Evolutionary conservation across 805 yeast genomes (phyloP).

Genomic region (Cephaloascus fragrans): DNA sequence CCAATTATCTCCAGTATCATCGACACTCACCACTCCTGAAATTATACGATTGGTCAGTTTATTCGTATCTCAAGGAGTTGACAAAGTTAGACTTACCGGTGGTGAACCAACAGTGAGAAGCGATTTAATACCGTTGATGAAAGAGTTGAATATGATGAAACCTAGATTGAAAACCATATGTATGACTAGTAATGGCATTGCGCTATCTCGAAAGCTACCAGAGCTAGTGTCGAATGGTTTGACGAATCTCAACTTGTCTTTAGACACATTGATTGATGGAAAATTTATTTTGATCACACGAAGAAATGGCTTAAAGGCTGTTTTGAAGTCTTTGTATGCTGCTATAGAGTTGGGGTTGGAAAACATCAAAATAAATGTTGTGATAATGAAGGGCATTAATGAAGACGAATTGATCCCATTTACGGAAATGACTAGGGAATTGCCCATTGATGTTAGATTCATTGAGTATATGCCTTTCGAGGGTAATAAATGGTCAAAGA

Average conservation of each 20-base stretch:
- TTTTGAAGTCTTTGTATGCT: conserved; percentile 29
- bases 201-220: conserved; percentile 37
- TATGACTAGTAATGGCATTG: conserved; percentile 42
- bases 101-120: conserved; percentile 47
- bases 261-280: conserved; percentile 43
- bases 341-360: conserved; percentile 35
- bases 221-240: conserved; percentile 29
- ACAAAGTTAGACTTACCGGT: conserved; percentile 42
- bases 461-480: conserved; percentile 53
- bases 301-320: conserved; percentile 37
- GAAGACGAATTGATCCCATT: conserved; percentile 43
- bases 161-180: conserved; percentile 34
- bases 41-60: conserved; percentile 29
- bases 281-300: conserved; percentile 39
- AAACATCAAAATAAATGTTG: conserved; percentile 38
- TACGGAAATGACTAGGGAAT: conserved; percentile 26
- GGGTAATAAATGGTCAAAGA: conserved; percentile 41
- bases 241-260: conserved; percentile 35
- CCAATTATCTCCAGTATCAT: conserved; percentile 30
- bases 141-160: neutral
- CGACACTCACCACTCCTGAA: conserved; percentile 32
- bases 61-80: conserved; percentile 40
- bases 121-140: neutral
- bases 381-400: conserved; percentile 37
- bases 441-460: conserved; percentile 37